phyloP scores from a whole-genome alignment of 805 yeast genomes.

The Yarrowia bubula region DNA sequence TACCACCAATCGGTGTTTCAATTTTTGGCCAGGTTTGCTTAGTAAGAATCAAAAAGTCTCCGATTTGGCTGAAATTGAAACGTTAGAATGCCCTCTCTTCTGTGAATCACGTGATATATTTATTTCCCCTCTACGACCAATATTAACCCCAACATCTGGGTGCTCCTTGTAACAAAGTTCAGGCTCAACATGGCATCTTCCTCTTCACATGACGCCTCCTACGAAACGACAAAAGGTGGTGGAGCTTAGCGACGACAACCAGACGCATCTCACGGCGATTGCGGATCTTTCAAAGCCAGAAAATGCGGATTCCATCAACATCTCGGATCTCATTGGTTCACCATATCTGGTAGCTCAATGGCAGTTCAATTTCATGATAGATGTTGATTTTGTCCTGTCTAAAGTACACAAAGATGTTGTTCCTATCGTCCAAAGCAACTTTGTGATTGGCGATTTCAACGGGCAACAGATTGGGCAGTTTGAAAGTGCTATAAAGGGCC shows the following conservation, averaged over 20 bases:
- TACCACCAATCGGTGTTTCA: too few relatives aligned
- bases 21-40: too few relatives aligned
- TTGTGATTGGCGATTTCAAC: constrained; percentile 30
- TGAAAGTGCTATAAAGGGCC: too few relatives aligned
- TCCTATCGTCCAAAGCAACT: constrained; percentile 29
- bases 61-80: too few relatives aligned
- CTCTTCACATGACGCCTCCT: not conserved
- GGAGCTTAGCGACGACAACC: not conserved
- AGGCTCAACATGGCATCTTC: too few relatives aligned
- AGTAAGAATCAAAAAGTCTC: too few relatives aligned
- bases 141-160: too few relatives aligned
- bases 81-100: too few relatives aligned
- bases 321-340: constrained; percentile 34
- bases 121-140: too few relatives aligned
- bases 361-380: constrained; percentile 39
- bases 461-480: constrained; percentile 30
- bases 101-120: too few relatives aligned
- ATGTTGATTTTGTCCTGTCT: constrained; percentile 34
- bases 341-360: constrained; percentile 34
- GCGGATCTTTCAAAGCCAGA: not conserved
- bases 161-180: too few relatives aligned
- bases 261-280: not conserved
- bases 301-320: constrained; percentile 31
- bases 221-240: not conserved
- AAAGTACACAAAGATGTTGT: constrained; percentile 30